Base-by-base conservation (phyloP, 2,329 filamentous ascomycete species). In the Xylaria sp. region DNA sequence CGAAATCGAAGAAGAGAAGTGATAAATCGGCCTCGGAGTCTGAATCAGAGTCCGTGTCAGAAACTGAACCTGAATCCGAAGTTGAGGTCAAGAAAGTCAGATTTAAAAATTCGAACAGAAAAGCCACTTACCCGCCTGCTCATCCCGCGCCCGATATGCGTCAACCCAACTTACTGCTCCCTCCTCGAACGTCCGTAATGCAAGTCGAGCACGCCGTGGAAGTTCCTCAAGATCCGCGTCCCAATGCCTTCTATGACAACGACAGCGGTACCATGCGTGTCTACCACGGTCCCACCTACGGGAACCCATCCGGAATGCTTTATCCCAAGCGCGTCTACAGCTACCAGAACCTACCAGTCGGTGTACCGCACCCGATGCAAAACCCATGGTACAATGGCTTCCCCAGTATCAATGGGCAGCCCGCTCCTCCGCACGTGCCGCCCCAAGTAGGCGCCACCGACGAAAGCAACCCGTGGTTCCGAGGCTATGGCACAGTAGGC, bases 171-270 rank as follows among this genome's bases (percentile, higher is more conserved):
- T 76, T 82, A 52, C 75, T 87, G 43, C 74, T 81, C 65, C 81
- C 82, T 2, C 74, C 80, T 40, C 77, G 78, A 25, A 76, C 82
- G 25, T 77, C 83, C 48, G 78, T 85, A 17, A 71, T 87, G 33
- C 79, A 85, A 54, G 78, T 85, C 1, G 85, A 88, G 68, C 82
- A 86, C 62, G 78, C 84, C 2, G 73, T 87, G 19, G 84, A 87
- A 66, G 75, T 73, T 1, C 75, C 76, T 3, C 74, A 80, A 43
- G 85, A 87, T 63, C 85, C 85, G 8, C 77, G 78, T 1, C 86
- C 85, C 11, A 88, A 88, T 67, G 83, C 85, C 41, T 88, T 84
- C 68, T 83, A 82, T 67, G 85, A 88, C 67, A 70, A 76, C n/a
- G 76, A 78, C 46, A 78, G 80, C 63, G 81, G 83, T 31, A 72